Evolutionary conservation across 2,329 filamentous ascomycete genomes (phyloP).

Genomic region (Alternaria sp.): DNA sequence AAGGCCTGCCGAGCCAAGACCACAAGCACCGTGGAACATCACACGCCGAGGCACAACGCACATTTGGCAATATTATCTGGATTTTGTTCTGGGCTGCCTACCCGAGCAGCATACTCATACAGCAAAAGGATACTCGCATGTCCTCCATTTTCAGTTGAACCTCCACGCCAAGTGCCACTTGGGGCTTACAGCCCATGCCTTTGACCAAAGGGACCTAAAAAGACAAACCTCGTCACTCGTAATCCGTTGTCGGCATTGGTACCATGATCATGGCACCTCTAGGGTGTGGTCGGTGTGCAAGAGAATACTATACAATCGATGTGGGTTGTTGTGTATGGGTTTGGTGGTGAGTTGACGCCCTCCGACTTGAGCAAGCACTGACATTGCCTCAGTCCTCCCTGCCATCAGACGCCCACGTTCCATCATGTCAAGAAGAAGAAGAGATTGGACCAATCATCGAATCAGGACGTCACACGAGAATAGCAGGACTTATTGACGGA

Average conservation of each 20-base stretch:
- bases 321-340: conserved; percentile 12
- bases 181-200: conserved; percentile 2
- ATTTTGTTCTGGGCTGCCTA: conserved; percentile 14
- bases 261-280: conserved; percentile 13
- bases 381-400: conserved; percentile 6
- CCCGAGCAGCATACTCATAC: conserved; percentile 26
- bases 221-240: conserved; percentile 32
- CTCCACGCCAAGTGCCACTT: conserved; percentile 9
- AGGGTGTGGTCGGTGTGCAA: conserved; percentile 5
- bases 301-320: conserved; percentile 33
- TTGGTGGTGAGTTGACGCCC: conserved; percentile 6
- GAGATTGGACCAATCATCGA: conserved; percentile 8
- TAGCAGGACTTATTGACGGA: neutral
- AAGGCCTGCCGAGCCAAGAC: conserved; percentile 4
- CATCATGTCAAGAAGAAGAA: conserved; percentile 10
- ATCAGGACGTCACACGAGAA: conserved; percentile 17
- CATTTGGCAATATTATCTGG: conserved; percentile 13
- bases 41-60: neutral
- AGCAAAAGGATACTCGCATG: conserved; percentile 13
- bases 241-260: conserved; percentile 23
- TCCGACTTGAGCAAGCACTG: conserved; percentile 14
- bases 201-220: conserved; percentile 21
- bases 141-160: conserved; percentile 4
- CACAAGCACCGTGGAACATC: neutral
- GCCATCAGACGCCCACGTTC: conserved; percentile 9